Conservation (phyloP, 2,329 filamentous ascomycete species). For the Paraconiothyrium brasiliense region DNA sequence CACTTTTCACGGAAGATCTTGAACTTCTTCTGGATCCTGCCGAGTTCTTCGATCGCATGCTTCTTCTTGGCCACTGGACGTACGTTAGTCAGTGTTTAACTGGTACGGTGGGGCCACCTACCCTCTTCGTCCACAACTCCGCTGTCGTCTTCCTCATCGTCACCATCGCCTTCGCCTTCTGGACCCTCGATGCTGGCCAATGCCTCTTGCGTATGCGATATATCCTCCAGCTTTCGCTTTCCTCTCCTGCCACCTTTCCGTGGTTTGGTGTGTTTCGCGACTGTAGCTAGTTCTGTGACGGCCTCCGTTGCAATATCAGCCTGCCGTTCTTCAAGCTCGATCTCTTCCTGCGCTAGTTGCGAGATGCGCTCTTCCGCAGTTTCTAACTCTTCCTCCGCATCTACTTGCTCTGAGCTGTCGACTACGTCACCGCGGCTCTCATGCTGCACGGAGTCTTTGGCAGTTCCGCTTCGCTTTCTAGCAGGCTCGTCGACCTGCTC, state of each 20-base stretch:
- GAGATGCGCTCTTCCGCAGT: constrained; percentile 50
- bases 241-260: constrained; percentile 54
- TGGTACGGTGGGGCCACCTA: constrained; percentile 18
- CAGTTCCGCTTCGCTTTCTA: constrained; percentile 46
- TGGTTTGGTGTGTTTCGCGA: constrained; percentile 48
- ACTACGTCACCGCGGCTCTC: constrained; percentile 42
- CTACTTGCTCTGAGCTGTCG: constrained; percentile 38
- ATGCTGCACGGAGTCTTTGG: constrained; percentile 35
- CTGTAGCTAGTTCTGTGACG: constrained; percentile 45
- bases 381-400: constrained; percentile 63
- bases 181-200: constrained; percentile 71
- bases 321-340: constrained; percentile 46
- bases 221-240: constrained; percentile 61
- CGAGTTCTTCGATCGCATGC: constrained; percentile 80
- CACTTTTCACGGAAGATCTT: constrained; percentile 82
- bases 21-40: constrained; percentile 87
- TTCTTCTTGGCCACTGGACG: constrained; percentile 77
- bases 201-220: constrained; percentile 48
- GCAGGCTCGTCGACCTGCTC: constrained; percentile 48
- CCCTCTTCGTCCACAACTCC: constrained; percentile 50
- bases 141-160: constrained; percentile 55
- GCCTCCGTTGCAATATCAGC: constrained; percentile 45
- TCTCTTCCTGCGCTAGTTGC: constrained; percentile 42
- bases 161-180: constrained; percentile 61
- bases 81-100: background rate